Evolutionary conservation across 1,284 basidiomycete genomes (phyloP), one percentile per base, ranked within the genome.

Genomic region (Microbotryomycetes sp.): DNA sequence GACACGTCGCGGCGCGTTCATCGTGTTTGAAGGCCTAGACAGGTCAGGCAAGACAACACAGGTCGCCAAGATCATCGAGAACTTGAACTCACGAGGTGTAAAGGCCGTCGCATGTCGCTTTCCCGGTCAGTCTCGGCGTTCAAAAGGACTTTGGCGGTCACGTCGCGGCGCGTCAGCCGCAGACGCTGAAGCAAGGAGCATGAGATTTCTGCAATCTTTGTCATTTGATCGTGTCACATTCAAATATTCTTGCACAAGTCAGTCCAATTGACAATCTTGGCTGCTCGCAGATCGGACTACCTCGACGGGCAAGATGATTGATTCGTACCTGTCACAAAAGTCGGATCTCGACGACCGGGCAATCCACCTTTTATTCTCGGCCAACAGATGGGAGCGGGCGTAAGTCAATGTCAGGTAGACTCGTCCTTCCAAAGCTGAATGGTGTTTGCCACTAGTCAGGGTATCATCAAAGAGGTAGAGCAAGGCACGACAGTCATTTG

Each of bases 341-440:
- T 81, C 85, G 9, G 90, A 97, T 24, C 80, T 97, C 56, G 90
- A 96, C 75, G 91, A 97, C 77, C 87, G 82, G 67, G 88, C 88
- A 2, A 86, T 98, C 58, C 94, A 98, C 73, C 83, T 97, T 1
- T 82, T 99, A 58, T 98, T 98, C 79, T 87, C 90, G 52, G 94
- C 93, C 1, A 99, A 98, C 74, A 83, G 94, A 24, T 98, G 96
- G 94, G 94, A 98, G 75, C 81, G 87, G 67, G 85, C 86, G 88
- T 93, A 68, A 73, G 85, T 81, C n/a, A 52, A 66, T 27, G 29
- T 66, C n/a, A n/a, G n/a, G n/a, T n/a, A n/a, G n/a, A n/a, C n/a
- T n/a, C n/a, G n/a, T n/a, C 15, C 18, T 9, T 21, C 9, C 45
- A 9, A n/a, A n/a, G n/a, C n/a, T n/a, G n/a, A n/a, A n/a, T n/a